phyloP scores from a whole-genome alignment of 495 filamentous ascomycete species.

The Aspergillus steynii region DNA sequence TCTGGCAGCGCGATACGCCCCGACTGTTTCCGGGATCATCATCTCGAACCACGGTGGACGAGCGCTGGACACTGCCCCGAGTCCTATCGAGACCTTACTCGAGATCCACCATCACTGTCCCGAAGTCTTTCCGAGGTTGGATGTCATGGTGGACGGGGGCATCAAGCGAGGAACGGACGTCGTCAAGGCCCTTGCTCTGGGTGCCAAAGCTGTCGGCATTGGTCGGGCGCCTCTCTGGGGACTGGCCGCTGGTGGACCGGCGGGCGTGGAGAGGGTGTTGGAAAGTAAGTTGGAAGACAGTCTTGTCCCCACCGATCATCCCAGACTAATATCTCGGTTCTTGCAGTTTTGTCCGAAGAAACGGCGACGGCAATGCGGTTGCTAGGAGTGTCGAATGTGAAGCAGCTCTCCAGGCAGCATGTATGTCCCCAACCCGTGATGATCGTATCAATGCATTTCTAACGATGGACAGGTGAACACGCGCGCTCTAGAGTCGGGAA shows the following conservation, averaged over 20 bases:
- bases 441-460: not conserved
- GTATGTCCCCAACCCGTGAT: not conserved
- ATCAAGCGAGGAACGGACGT: conserved; percentile 11
- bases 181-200: conserved; percentile 14
- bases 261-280: conserved; percentile 2
- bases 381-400: conserved; percentile 4
- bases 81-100: not conserved
- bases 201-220: conserved; percentile 10
- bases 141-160: conserved; percentile 15
- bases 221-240: conserved; percentile 10
- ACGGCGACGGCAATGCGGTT: conserved; percentile 12
- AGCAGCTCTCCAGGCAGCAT: conserved; percentile 5
- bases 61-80: conserved; percentile 2
- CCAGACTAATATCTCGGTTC: not conserved
- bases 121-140: not conserved
- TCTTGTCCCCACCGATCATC: not conserved
- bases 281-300: not conserved
- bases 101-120: conserved; percentile 11
- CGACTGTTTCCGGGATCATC: conserved; percentile 75
- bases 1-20: conserved; percentile 67
- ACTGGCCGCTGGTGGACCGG: conserved; percentile 2
- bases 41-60: conserved; percentile 16
- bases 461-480: conserved; percentile 2
- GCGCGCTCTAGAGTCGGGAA: not conserved
- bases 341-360: conserved; percentile 11